phyloP scores from a whole-genome alignment of 345 rosid genomes.

The Corchorus capsularis region DNA sequence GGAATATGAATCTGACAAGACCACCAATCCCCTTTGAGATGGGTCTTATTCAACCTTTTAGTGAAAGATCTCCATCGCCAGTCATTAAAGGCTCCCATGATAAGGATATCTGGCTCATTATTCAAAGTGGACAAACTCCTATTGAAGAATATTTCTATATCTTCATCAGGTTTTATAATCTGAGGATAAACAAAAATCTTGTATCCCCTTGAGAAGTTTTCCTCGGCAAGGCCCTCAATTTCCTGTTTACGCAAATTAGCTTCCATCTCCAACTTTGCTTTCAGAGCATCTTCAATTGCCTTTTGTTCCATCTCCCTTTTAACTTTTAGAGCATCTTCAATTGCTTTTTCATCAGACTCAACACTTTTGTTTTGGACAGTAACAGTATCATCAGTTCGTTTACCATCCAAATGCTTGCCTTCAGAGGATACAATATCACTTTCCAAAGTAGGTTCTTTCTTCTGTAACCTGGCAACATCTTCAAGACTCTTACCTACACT shows the following conservation, averaged over 20 bases:
- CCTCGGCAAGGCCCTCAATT: constrained; percentile 60
- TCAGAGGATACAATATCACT: constrained; percentile 20
- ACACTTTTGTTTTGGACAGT: constrained; percentile 16
- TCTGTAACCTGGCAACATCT: constrained; percentile 15
- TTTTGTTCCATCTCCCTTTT: constrained; percentile 10
- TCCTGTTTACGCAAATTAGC: constrained; percentile 51
- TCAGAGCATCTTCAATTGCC: constrained; percentile 35
- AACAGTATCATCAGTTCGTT: constrained; percentile 17
- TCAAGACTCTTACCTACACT: constrained; percentile 28
- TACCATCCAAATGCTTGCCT: constrained; percentile 18
- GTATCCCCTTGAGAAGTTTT: constrained; percentile 45
- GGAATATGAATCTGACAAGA: constrained; percentile 79
- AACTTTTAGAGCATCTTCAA: constrained; percentile 38
- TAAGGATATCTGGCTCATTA: constrained; percentile 60
- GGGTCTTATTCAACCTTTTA: constrained; percentile 58
- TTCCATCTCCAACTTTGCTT: constrained; percentile 45
- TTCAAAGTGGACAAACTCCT: constrained; percentile 58
- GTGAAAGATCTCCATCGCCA: constrained; percentile 94
- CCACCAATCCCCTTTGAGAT: constrained; percentile 83
- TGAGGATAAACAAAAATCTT: constrained; percentile 73
- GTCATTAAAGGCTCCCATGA: constrained; percentile 91
- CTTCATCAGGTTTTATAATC: constrained; percentile 57
- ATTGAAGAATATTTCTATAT: constrained; percentile 75
- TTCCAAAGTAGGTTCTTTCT: constrained; percentile 22
- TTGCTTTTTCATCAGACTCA: constrained; percentile 20